Base-by-base conservation (phyloP, 495 filamentous ascomycete species). In the Penicillium coffeae region DNA sequence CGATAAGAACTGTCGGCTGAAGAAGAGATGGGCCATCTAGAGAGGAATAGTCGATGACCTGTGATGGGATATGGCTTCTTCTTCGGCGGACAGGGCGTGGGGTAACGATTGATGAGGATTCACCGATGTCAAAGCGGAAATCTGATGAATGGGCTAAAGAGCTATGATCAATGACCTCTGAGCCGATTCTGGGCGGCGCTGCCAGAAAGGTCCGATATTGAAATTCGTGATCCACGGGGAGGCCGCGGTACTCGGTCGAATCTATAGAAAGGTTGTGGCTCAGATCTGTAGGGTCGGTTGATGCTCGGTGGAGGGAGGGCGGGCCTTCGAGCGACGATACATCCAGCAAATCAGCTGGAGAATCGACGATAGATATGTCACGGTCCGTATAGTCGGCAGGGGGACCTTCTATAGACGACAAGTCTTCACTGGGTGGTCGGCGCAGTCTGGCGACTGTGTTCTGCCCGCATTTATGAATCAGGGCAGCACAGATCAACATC, bases 21-120 rank as follows among this genome's bases (percentile, higher is more conserved):
- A 42, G 20, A 19, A 72, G 54, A 10, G 64, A 63, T 36, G 69
- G 49, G 8, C 49, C 49, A 27, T 52, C 49, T 13, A 52, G 20
- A 8, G 49, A 52, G 3, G 49, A 52, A 32, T 40, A 33, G 12
- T 19, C 45, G 25, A 38, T 16, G 15, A 12, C 38, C 12, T 16
- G 14, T 33, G 21, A 30, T 43, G 41, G 9, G 13, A 35, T 19
- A 16, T 13, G 8, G 10, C 34, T 45, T 16, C 40, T 33, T n/a
- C 25, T 30, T 30, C 25, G 25, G 10, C 25, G 25, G 10, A 30
- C 25, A 4, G 10, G 5, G 5, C 5, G 25, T 30, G 25, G 25
- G 5, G 25, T 4, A 5, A 10, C 25, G 10, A 30, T 4, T 30
- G 4, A 10, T 30, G 25, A 30, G 25, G 25, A 4, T 5, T 30